A percentile compares a stretch with the other conserved stretches of the same genome.
These are phyloP conservation scores for Iris pallida DNA, from an alignment of 116 monocot species.

Conservation along the genomic window DNA sequence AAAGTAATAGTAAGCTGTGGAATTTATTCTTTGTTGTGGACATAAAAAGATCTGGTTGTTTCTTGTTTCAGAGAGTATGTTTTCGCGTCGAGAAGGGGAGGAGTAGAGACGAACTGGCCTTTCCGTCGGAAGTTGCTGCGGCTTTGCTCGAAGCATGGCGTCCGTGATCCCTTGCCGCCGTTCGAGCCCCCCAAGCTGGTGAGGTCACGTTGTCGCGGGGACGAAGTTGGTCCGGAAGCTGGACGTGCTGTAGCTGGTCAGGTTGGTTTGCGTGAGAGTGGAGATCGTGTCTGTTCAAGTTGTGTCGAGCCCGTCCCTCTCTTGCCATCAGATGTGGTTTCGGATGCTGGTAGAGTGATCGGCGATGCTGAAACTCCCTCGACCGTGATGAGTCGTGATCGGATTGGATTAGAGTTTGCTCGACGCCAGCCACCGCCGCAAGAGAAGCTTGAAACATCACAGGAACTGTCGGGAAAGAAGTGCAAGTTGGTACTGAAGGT, in stretches of 20 bases:
- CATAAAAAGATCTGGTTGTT: slow-evolving; percentile 3
- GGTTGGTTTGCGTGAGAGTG: neutral
- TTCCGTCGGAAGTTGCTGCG: slow-evolving; percentile 42
- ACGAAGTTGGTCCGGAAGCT: slow-evolving; percentile 1
- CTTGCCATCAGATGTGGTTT: too few relatives aligned
- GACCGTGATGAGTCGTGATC: slow-evolving; percentile 10
- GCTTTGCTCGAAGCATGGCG: slow-evolving; percentile 56
- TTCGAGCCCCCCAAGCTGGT: slow-evolving; percentile 51
- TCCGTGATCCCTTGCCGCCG: slow-evolving; percentile 59
- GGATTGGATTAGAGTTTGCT: neutral
- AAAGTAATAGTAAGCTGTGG: neutral
- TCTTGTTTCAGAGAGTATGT: slow-evolving; percentile 63
- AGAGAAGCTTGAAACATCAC: slow-evolving; percentile 9
- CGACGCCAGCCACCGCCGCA: slow-evolving; percentile 4
- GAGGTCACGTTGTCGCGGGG: slow-evolving; percentile 14
- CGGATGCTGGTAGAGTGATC: neutral
- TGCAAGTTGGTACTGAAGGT: slow-evolving; percentile 41
- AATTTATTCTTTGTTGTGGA: neutral
- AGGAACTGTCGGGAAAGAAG: slow-evolving; percentile 33
- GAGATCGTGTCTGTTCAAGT: too few relatives aligned
- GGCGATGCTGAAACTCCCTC: slow-evolving; percentile 4
- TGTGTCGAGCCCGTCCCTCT: too few relatives aligned
- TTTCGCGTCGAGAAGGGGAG: slow-evolving; percentile 47
- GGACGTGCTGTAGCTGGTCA: neutral
- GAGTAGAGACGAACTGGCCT: slow-evolving; percentile 52